These are phyloP conservation scores for Nematodospora valgi DNA, from an alignment of 805 yeast species.

Conservation along the genomic window DNA sequence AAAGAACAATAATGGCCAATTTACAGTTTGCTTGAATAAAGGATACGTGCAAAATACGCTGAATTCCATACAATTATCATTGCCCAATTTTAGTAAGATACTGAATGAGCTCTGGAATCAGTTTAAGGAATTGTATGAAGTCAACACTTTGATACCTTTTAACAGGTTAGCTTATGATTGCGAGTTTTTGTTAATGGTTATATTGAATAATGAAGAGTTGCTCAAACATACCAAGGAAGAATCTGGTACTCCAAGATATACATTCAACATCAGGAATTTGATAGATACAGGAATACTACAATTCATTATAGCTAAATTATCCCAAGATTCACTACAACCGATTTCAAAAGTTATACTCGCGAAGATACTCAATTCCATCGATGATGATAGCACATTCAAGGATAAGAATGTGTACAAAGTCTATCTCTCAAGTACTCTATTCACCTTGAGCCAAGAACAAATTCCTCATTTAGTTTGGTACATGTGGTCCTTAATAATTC, in stretches of 20 bases:
- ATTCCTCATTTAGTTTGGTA: constrained; percentile 52
- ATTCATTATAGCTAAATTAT: constrained; percentile 45
- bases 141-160: constrained; percentile 15
- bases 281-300: constrained; percentile 56
- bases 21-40: constrained; percentile 51
- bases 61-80: constrained; percentile 9
- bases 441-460: constrained; percentile 23
- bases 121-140: constrained; percentile 23
- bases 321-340: constrained; percentile 27
- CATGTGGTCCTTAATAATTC: constrained; percentile 52
- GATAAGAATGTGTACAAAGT: constrained; percentile 56
- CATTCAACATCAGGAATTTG: constrained; percentile 52
- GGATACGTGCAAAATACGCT: constrained; percentile 49
- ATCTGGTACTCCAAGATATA: constrained; percentile 16
- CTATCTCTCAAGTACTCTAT: constrained; percentile 46
- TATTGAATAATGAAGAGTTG: constrained; percentile 64
- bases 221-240: constrained; percentile 34
- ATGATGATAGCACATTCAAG: constrained; percentile 24
- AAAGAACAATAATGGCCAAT: constrained; percentile 40
- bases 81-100: background rate
- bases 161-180: constrained; percentile 52
- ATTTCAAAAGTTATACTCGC: constrained; percentile 44
- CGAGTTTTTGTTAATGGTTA: constrained; percentile 61
- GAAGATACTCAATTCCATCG: constrained; percentile 41
- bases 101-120: constrained; percentile 19